Evolutionary conservation across 495 filamentous ascomycete genomes (phyloP).

Genomic region (Friedmanniomyces simplex): DNA sequence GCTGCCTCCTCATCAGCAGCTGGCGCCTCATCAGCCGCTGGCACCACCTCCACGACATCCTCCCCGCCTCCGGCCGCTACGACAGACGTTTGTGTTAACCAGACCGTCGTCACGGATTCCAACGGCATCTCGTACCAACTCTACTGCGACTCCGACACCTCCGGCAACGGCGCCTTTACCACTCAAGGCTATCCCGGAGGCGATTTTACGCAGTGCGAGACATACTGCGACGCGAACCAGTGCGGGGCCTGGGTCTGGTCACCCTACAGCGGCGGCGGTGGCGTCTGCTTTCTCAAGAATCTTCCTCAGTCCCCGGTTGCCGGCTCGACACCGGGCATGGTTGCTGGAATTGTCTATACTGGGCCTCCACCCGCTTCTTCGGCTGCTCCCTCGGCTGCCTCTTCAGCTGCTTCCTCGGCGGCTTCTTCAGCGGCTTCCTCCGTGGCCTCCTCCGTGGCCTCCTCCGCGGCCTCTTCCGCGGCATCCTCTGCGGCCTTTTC

Average conservation of each 20-base stretch:
- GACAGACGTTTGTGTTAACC: background rate
- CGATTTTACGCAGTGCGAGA: background rate
- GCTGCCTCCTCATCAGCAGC: too few species aligned
- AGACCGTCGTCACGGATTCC: background rate
- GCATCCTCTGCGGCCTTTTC: too few species aligned
- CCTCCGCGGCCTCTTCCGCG: too few species aligned
- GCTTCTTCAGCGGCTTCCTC: too few species aligned
- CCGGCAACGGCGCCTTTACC: background rate
- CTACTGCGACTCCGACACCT: background rate
- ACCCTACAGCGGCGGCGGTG: background rate
- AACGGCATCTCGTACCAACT: background rate
- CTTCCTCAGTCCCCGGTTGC: background rate
- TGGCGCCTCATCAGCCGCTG: too few species aligned
- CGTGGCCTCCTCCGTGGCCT: too few species aligned
- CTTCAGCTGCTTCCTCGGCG: too few species aligned
- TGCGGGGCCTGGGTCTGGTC: slow-evolving; percentile 1
- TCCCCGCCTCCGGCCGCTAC: background rate
- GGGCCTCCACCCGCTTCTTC: too few species aligned
- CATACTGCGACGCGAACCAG: background rate
- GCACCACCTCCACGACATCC: background rate
- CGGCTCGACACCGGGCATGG: background rate
- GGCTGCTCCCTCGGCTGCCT: too few species aligned
- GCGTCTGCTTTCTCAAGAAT: slow-evolving; percentile 1
- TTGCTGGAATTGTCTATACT: background rate
- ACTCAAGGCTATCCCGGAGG: background rate